A percentile compares a stretch with the other conserved stretches of the same genome.
phyloP scores from a whole-genome alignment of 2,329 filamentous ascomycete genomes.

The Clonostachys solani region DNA sequence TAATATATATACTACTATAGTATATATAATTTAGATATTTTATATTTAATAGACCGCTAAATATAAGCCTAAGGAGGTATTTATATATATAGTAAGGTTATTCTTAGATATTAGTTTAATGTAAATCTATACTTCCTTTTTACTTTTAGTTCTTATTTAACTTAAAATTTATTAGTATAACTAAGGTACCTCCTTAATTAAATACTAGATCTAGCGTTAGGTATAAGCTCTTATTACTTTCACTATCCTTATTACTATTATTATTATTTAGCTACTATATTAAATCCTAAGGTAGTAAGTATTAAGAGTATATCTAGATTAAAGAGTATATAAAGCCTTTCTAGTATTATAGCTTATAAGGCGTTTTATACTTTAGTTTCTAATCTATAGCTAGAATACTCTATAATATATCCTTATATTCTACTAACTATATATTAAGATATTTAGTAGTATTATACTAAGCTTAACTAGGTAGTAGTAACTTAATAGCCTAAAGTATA shows the following conservation, averaged over 20 bases:
- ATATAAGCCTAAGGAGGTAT: slow-evolving; percentile 14
- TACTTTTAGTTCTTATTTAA: slow-evolving; percentile 1
- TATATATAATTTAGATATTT: slow-evolving; percentile 16
- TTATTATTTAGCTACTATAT: slow-evolving; percentile 1
- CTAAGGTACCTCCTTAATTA: neutral
- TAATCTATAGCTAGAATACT: slow-evolving; percentile 14
- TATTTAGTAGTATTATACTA: slow-evolving; percentile 21
- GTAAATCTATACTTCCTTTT: too few species aligned
- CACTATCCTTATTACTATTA: slow-evolving; percentile 10
- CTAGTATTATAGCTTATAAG: slow-evolving; percentile 18
- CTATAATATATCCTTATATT: slow-evolving; percentile 21
- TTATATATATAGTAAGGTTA: slow-evolving; percentile 16
- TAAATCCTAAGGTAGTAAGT: neutral
- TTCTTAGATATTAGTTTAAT: slow-evolving; percentile 4
- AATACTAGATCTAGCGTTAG: slow-evolving; percentile 4
- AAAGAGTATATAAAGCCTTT: slow-evolving; percentile 16
- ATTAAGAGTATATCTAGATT: slow-evolving; percentile 5
- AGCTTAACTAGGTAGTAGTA: slow-evolving; percentile 13
- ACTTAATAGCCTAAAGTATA: slow-evolving; percentile 21
- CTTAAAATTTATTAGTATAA: neutral
- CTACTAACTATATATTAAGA: slow-evolving; percentile 24
- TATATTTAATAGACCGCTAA: slow-evolving; percentile 11
- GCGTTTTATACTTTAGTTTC: slow-evolving; percentile 10
- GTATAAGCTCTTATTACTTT: slow-evolving; percentile 8
- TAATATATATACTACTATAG: slow-evolving; percentile 17